A percentile compares a stretch with the other conserved stretches of the same genome.
Evolutionary conservation across 2,329 filamentous ascomycete genomes (phyloP).

Genomic region (Aspergillus sp.): DNA sequence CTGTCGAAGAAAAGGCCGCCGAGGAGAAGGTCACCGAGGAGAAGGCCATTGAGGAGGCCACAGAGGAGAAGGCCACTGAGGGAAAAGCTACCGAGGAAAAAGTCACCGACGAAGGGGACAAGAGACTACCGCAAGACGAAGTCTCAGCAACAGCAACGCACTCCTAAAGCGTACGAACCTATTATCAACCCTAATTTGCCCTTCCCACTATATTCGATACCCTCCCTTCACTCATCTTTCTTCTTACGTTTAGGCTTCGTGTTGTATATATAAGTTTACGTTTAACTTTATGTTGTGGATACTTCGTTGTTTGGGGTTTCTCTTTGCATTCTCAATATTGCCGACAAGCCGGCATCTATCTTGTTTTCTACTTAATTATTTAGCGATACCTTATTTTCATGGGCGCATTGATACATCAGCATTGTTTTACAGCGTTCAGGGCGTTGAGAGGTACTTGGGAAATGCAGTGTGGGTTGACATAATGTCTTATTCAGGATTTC

Average conservation of each 20-base stretch:
- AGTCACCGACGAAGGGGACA: not conserved
- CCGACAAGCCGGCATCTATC: not conserved
- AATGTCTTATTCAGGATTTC: not conserved
- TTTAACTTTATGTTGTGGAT: not conserved
- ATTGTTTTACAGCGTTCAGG: not conserved
- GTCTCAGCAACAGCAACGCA: not conserved
- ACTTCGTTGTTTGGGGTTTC: not conserved
- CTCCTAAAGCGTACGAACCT: not conserved
- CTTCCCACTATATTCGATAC: not conserved
- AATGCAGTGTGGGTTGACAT: not conserved
- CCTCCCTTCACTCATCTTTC: not conserved
- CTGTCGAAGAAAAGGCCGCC: not conserved
- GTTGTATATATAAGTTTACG: conserved; percentile 4
- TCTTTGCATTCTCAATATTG: not conserved
- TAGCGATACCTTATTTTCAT: not conserved
- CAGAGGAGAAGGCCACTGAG: not conserved
- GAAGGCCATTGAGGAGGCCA: not conserved
- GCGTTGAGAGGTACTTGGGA: not conserved
- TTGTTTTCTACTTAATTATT: not conserved
- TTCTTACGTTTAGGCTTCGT: not conserved
- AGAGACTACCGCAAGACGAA: not conserved
- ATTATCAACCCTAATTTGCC: not conserved
- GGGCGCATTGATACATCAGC: not conserved
- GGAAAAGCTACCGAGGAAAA: not conserved
- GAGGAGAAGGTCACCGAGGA: not conserved